Percentiles rank a stretch among this genome's conserved stretches.
phyloP scores from a whole-genome alignment of 2,329 filamentous ascomycete species.

The Lachnellula occidentalis region DNA sequence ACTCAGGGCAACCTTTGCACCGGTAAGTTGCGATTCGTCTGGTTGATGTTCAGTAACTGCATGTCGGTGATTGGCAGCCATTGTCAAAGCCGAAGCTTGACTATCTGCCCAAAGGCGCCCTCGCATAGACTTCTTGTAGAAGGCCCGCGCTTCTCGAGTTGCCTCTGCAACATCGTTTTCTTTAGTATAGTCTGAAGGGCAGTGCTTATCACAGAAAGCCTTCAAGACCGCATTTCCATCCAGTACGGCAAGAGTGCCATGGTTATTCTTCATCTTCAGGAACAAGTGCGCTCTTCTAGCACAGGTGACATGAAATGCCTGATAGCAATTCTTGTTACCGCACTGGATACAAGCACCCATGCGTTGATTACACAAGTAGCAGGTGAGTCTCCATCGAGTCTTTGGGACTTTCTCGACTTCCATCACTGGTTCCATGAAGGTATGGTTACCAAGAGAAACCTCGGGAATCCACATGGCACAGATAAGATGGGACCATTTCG shows the following conservation, averaged over 20 bases:
- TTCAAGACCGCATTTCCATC: constrained; percentile 79
- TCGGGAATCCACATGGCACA: constrained; percentile 99
- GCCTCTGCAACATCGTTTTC: constrained; percentile 80
- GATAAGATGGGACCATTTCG: constrained; percentile 93
- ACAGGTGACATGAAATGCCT: constrained; percentile 96
- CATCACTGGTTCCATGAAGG: constrained; percentile 97
- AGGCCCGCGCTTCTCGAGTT: constrained; percentile 76
- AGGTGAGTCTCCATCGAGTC: constrained; percentile 85
- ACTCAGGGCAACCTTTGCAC: constrained; percentile 71
- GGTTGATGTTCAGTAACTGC: constrained; percentile 62
- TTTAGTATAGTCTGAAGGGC: constrained; percentile 78
- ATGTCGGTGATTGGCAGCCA: constrained; percentile 67
- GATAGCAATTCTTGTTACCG: constrained; percentile 94
- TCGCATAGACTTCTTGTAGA: constrained; percentile 85
- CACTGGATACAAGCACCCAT: constrained; percentile 99
- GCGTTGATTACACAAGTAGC: constrained; percentile 93
- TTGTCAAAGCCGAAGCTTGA: constrained; percentile 72
- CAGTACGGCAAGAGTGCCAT: constrained; percentile 70
- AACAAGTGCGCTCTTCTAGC: constrained; percentile 82
- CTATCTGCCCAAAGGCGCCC: constrained; percentile 89
- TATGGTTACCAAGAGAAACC: constrained; percentile 89
- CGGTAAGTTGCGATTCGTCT: constrained; percentile 79
- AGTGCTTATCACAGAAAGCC: constrained; percentile 94
- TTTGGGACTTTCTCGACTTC: constrained; percentile 97
- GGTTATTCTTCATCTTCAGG: constrained; percentile 92